phyloP scores from a whole-genome alignment of 306 rosid species.

The Castanospermum australe region DNA sequence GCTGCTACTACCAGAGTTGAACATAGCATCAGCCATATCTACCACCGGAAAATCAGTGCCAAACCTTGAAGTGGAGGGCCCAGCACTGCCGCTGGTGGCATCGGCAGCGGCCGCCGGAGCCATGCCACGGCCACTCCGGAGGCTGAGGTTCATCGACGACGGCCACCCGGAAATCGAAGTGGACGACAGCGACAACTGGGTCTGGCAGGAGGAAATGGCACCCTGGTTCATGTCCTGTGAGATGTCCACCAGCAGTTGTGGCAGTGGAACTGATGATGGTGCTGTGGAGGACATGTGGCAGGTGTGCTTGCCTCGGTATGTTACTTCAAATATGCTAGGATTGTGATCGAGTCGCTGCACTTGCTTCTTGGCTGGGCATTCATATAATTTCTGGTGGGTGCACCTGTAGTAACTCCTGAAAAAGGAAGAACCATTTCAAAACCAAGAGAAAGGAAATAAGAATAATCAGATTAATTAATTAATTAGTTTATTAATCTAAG shows the following conservation, averaged over 20 bases:
- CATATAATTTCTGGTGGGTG: slow-evolving; percentile 69
- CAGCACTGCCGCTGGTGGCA: not conserved
- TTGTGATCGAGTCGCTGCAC: slow-evolving; percentile 59
- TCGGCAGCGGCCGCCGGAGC: not conserved
- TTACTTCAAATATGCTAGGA: slow-evolving; percentile 50
- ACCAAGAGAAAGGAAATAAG: not conserved
- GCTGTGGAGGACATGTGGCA: slow-evolving; percentile 77
- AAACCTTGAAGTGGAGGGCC: slow-evolving; percentile 33
- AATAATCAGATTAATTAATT: not conserved
- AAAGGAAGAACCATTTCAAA: not conserved
- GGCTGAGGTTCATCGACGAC: slow-evolving; percentile 39
- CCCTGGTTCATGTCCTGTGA: slow-evolving; percentile 26
- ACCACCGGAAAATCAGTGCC: slow-evolving; percentile 42
- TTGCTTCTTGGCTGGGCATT: slow-evolving; percentile 70
- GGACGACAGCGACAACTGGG: slow-evolving; percentile 8
- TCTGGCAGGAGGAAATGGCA: not conserved
- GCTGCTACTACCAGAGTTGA: slow-evolving; percentile 57
- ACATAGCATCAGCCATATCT: slow-evolving; percentile 72
- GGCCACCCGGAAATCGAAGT: slow-evolving; percentile 2
- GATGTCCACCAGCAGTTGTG: slow-evolving; percentile 7
- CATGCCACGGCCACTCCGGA: not conserved
- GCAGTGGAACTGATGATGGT: slow-evolving; percentile 53
- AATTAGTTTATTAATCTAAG: not conserved
- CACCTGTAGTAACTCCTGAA: slow-evolving; percentile 67
- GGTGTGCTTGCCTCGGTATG: slow-evolving; percentile 56